These are phyloP conservation scores for Incumbomyces lentus DNA, from an alignment of 2,329 filamentous ascomycete genomes.

Conservation along the genomic window DNA sequence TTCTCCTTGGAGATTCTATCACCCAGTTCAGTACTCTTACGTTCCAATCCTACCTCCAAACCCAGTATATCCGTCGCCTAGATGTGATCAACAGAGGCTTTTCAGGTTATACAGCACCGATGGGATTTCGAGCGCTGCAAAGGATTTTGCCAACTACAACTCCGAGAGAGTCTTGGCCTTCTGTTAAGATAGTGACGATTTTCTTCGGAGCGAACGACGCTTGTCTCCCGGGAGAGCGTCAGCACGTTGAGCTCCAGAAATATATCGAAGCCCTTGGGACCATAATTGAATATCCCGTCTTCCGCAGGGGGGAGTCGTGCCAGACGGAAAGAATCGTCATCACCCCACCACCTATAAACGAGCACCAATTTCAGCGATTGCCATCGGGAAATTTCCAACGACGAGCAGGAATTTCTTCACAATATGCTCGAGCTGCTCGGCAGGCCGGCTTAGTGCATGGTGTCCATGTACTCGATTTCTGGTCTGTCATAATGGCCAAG, in stretches of 20 bases:
- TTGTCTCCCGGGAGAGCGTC: slow-evolving; percentile 54
- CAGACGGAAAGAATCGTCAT: slow-evolving; percentile 65
- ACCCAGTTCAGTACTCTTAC: slow-evolving; percentile 55
- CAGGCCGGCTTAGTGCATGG: slow-evolving; percentile 47
- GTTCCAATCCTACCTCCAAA: slow-evolving; percentile 12
- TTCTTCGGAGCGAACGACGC: slow-evolving; percentile 91
- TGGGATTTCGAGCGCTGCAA: slow-evolving; percentile 10
- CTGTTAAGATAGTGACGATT: slow-evolving; percentile 43
- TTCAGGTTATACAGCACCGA: slow-evolving; percentile 35
- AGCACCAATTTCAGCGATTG: slow-evolving; percentile 51
- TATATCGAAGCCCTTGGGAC: slow-evolving; percentile 63
- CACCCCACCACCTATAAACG: slow-evolving; percentile 70
- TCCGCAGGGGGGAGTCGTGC: slow-evolving; percentile 46
- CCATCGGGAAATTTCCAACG: slow-evolving; percentile 41
- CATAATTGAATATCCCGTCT: slow-evolving; percentile 65
- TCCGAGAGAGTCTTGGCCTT: neutral
- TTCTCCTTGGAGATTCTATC: slow-evolving; percentile 86
- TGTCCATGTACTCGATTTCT: slow-evolving; percentile 66
- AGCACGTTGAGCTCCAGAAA: slow-evolving; percentile 66
- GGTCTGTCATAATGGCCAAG: slow-evolving; percentile 63
- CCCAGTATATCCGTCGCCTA: slow-evolving; percentile 56
- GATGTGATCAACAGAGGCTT: slow-evolving; percentile 86
- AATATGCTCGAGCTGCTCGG: slow-evolving; percentile 56
- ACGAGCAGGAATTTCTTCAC: slow-evolving; percentile 52
- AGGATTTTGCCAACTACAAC: slow-evolving; percentile 12